A percentile compares a stretch with the other conserved stretches of the same genome.
Evolutionary conservation across 129 eudicot species (phyloP).

Genomic region (Calendula officinalis): DNA sequence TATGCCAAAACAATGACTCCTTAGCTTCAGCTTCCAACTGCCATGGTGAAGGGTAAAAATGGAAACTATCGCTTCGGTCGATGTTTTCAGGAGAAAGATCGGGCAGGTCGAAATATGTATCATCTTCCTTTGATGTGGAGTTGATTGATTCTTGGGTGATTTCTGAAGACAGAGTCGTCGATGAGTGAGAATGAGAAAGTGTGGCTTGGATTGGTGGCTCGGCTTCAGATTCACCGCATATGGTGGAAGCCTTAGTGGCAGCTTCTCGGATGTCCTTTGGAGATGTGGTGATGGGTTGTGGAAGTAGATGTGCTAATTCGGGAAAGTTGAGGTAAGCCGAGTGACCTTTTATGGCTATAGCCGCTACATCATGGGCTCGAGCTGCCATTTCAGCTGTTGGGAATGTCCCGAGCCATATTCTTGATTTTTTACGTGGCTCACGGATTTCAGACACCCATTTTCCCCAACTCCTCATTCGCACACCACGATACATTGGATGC

Average conservation of each 20-base stretch:
- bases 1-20: constrained; percentile 52
- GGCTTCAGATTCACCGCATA: constrained; percentile 3
- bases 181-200: constrained; percentile 41
- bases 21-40: constrained; percentile 45
- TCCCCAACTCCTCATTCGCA: constrained; percentile 69
- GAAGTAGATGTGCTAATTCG: constrained; percentile 46
- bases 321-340: constrained; percentile 70
- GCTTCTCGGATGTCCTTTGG: constrained; percentile 78
- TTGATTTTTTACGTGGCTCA: constrained; percentile 74
- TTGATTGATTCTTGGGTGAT: constrained; percentile 37
- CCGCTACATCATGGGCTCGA: constrained; percentile 82
- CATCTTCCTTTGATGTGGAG: constrained; percentile 42
- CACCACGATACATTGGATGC: constrained; percentile 48
- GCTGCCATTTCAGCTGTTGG: constrained; percentile 82
- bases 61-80: constrained; percentile 31
- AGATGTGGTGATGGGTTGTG: constrained; percentile 57
- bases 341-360: constrained; percentile 69
- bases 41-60: constrained; percentile 45
- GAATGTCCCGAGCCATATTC: constrained; percentile 83
- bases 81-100: constrained; percentile 44
- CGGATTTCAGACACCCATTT: constrained; percentile 84
- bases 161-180: constrained; percentile 33
- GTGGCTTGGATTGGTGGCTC: constrained; percentile 33
- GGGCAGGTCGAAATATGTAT: constrained; percentile 57
- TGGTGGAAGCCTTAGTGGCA: constrained; percentile 56